phyloP scores from a whole-genome alignment of 2,329 filamentous ascomycete species.

The Fusarium gaditjirri region DNA sequence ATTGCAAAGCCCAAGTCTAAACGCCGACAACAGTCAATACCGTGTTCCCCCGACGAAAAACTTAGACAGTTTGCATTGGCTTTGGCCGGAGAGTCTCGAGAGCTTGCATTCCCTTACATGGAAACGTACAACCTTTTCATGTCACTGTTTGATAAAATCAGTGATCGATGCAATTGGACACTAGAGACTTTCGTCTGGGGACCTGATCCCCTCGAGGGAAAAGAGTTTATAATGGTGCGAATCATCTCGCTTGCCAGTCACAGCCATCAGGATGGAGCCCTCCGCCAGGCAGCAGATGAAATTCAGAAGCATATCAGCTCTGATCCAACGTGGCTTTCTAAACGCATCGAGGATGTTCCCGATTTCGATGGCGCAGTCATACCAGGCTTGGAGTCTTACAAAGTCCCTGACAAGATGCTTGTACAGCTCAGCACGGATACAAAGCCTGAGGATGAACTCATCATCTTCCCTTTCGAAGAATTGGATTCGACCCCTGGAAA shows the following conservation, averaged over 20 bases:
- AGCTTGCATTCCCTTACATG: neutral
- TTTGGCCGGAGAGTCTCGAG: neutral
- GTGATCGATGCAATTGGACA: neutral
- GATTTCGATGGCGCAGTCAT: too few relatives aligned
- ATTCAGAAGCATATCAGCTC: neutral
- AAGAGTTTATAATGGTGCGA: too few relatives aligned
- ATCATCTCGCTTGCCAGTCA: neutral
- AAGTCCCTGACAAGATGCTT: too few relatives aligned
- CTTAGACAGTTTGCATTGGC: neutral
- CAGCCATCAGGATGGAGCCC: neutral
- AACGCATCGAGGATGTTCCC: too few relatives aligned
- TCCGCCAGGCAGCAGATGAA: neutral
- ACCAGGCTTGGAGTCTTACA: too few relatives aligned
- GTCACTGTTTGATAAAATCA: neutral
- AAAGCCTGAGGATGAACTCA: too few relatives aligned
- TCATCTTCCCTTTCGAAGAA: too few relatives aligned
- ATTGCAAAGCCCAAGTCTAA: neutral
- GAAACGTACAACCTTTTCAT: neutral
- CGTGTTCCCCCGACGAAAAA: neutral
- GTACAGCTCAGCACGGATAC: too few relatives aligned
- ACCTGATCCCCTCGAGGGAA: too few relatives aligned
- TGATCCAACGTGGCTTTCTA: too few relatives aligned
- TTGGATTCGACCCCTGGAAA: too few relatives aligned
- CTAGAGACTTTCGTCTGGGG: neutral
- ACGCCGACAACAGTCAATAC: too few relatives aligned